Conservation (phyloP, 345 rosid genomes). For the Citropsis articulata region DNA sequence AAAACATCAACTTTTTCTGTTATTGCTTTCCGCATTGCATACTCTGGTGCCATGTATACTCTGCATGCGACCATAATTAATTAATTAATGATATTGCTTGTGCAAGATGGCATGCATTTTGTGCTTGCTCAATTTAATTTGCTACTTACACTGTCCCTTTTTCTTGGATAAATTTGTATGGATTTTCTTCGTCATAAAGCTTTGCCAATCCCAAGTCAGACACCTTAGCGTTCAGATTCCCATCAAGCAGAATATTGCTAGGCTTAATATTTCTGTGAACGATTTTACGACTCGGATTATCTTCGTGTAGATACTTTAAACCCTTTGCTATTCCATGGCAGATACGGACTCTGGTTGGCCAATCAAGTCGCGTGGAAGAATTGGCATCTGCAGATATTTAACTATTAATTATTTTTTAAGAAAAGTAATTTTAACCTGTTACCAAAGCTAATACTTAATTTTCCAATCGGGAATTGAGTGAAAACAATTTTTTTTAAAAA, state of each 20-base stretch:
- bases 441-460: no score
- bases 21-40: slow-evolving; percentile 6
- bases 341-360: not conserved
- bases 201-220: slow-evolving; percentile 17
- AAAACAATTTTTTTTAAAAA: no score
- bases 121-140: not conserved
- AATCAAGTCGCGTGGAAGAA: not conserved
- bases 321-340: slow-evolving; percentile 20
- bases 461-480: no score
- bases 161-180: not conserved
- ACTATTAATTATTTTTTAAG: no score
- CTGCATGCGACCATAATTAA: not conserved
- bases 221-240: not conserved
- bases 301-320: slow-evolving; percentile 17
- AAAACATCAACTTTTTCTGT: slow-evolving; percentile 21
- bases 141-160: not conserved
- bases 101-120: no score
- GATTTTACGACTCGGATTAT: not conserved
- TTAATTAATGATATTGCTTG: no score
- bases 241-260: slow-evolving; percentile 20
- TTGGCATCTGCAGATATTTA: not conserved
- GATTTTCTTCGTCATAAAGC: slow-evolving; percentile 16
- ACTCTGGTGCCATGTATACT: slow-evolving; percentile 22
- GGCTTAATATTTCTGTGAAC: slow-evolving; percentile 19
- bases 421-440: no score